Base-by-base conservation (phyloP, 2,329 filamentous ascomycete genomes). In the Trichoderma lentiforme region DNA sequence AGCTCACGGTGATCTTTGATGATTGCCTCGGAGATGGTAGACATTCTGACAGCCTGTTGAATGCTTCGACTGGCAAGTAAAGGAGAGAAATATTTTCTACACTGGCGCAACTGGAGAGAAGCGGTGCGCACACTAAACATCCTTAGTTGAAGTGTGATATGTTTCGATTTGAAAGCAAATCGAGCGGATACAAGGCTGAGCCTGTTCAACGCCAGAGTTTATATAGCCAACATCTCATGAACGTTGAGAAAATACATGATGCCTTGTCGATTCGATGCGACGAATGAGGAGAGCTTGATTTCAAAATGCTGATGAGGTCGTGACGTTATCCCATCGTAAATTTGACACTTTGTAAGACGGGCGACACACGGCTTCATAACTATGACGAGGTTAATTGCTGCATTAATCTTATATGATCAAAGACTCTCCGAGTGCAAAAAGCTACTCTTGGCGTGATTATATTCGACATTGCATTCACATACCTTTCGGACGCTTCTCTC, bases 1-100 rank as follows among this genome's bases (percentile, higher is more conserved):
- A 80, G 60, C 70, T 80, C 79, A 6, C 77, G 75, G 57, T 80
- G 79, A 62, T 81, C 79, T 24, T 78, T 75, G 63, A 73, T 74
- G 8, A 81, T 75, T 30, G 76, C 77, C 2, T 75, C 62, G 4
- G 77, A 79, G 15, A 81, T 75, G 43, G 74, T 73, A 47, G 73
- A 60, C 76, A 76, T 84, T 36, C 26, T 43, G 18, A 47, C 24
- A n/a, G 61, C 36, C 2, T 64, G 61, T 6, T 8, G 34, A 47
- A 47, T 28, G 24, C 21, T 47, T 39, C 61, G 61, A 43, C 15
- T 39, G 36, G 18, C n/a, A 21, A 64, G 11, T 9, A 43, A 32
- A 2, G 61, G 61, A 30, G 61, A 64, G n/a, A n/a, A 63, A 7
- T 30, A 64, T 30, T 21, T 64, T 4, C 61, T 64, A 26, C 61